Conservation (phyloP, 176 grass and related monocot species). For the Ampelocalamus luodianensis region DNA sequence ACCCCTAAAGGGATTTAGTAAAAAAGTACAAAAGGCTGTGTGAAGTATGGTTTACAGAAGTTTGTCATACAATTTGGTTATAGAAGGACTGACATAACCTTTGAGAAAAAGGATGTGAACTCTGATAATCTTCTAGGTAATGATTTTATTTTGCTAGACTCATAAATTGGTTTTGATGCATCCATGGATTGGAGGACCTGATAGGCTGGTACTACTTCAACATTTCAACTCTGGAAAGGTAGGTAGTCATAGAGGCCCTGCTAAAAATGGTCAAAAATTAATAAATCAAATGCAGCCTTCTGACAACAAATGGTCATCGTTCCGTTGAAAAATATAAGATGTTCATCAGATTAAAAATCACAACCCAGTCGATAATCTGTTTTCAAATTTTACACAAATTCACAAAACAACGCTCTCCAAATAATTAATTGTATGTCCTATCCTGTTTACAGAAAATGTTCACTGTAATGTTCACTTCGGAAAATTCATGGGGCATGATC, state of each 20-base stretch:
- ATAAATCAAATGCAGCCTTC: neutral
- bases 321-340: neutral
- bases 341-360: constrained; percentile 22
- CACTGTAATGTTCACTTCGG: neutral
- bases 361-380: neutral
- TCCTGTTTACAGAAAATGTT: constrained; percentile 19
- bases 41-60: constrained; percentile 13
- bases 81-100: neutral
- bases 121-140: neutral
- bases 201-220: neutral
- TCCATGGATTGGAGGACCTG: neutral
- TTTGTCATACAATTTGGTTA: neutral
- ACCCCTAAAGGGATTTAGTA: neutral
- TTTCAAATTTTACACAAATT: constrained; percentile 21
- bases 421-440: neutral
- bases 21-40: neutral
- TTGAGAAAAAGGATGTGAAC: neutral
- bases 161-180: neutral
- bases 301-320: neutral
- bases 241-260: neutral
- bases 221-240: neutral
- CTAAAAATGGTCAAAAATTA: neutral
- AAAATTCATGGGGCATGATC: constrained; percentile 6
- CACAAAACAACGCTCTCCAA: constrained; percentile 6
- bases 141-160: neutral